These are phyloP conservation scores for Penicillium odoratum DNA, from an alignment of 495 filamentous ascomycete genomes.

Conservation along the genomic window DNA sequence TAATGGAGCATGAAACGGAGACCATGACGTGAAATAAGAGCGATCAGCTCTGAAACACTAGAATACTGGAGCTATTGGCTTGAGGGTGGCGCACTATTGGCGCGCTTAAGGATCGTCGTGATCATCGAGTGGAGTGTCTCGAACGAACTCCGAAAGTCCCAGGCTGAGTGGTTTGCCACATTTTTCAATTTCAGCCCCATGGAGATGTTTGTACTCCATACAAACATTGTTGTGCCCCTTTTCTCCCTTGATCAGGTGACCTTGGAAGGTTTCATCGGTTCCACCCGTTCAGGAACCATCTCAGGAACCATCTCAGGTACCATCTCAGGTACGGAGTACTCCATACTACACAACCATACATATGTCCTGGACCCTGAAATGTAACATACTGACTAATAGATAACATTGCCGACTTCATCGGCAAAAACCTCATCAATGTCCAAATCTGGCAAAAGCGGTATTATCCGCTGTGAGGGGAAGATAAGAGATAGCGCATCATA, in stretches of 20 bases:
- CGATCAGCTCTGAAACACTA: slow-evolving; percentile 9
- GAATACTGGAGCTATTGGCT: background rate
- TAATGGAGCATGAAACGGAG: slow-evolving; percentile 5
- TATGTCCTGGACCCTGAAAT: too few relatives aligned
- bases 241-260: background rate
- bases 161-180: slow-evolving; percentile 2
- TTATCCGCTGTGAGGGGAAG: too few relatives aligned
- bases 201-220: background rate
- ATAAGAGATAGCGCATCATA: too few relatives aligned
- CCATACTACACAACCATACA: too few relatives aligned
- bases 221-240: background rate
- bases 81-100: background rate
- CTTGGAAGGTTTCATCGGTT: background rate
- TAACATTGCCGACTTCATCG: too few relatives aligned
- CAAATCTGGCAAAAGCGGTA: too few relatives aligned
- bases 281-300: background rate
- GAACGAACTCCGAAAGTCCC: background rate
- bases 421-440: too few relatives aligned
- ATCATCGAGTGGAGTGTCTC: background rate
- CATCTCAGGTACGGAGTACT: too few relatives aligned
- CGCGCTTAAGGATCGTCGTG: background rate
- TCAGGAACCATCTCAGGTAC: too few relatives aligned
- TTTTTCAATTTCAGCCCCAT: slow-evolving; percentile 2
- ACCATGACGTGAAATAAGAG: slow-evolving; percentile 6
- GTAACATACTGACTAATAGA: too few relatives aligned